Percentiles rank a stretch among this genome's conserved stretches.
These are phyloP conservation scores for Apocynum venetum DNA, from an alignment of 257 asterid species.

Conservation along the genomic window DNA sequence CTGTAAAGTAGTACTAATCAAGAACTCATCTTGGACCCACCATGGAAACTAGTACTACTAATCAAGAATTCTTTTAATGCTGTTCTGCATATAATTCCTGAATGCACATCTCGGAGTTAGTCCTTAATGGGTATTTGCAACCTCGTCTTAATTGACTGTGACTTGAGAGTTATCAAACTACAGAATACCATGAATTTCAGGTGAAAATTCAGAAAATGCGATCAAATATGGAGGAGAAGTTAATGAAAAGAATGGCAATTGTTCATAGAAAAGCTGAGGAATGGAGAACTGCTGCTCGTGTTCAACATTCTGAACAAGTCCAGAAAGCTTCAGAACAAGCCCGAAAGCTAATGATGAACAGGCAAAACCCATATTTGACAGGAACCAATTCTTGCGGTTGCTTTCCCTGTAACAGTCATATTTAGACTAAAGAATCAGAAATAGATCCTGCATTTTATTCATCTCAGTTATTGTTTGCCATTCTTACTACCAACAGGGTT, in stretches of 20 bases:
- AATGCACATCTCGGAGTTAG: neutral
- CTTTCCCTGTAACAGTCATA: constrained; percentile 69
- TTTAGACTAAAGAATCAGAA: neutral
- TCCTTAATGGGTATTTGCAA: constrained; percentile 1
- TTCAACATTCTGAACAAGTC: constrained; percentile 76
- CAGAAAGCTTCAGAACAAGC: constrained; percentile 49
- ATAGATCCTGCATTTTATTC: neutral
- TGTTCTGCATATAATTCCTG: neutral
- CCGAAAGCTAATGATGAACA: constrained; percentile 33
- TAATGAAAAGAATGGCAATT: constrained; percentile 87
- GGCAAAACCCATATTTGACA: constrained; percentile 38
- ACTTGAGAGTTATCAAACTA: neutral
- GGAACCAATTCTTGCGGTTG: constrained; percentile 63
- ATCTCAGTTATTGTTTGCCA: neutral
- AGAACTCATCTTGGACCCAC: too few relatives aligned
- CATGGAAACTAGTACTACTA: too few relatives aligned
- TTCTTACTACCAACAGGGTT: neutral
- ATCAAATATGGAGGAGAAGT: constrained; percentile 77
- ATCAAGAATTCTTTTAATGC: constrained; percentile 2
- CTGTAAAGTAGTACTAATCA: neutral
- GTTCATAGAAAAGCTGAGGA: constrained; percentile 95
- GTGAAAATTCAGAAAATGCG: constrained; percentile 94
- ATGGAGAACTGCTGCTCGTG: constrained; percentile 67
- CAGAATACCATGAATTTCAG: constrained; percentile 27
- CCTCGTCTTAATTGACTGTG: neutral